A percentile compares a stretch with the other conserved stretches of the same genome.
phyloP scores from a whole-genome alignment of 352 stramenopile species.

The Phytophthora syringae region DNA sequence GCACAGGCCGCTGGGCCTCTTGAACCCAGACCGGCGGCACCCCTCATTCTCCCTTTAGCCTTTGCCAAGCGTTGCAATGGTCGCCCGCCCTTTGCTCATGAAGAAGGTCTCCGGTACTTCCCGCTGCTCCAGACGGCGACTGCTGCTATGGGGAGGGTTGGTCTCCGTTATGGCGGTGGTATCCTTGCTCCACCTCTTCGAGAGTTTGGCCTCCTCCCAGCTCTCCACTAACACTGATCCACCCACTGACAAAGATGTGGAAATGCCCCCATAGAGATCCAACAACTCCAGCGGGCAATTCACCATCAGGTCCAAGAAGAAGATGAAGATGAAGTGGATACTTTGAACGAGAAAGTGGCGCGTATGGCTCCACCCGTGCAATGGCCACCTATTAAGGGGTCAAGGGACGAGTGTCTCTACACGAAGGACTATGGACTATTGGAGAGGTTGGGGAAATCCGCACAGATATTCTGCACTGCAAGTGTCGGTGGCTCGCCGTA shows the following conservation, averaged over 20 bases:
- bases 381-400: conserved; percentile 20
- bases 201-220: conserved; percentile 17
- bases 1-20: neutral
- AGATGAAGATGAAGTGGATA: conserved; percentile 1
- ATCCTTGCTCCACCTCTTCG: conserved; percentile 21
- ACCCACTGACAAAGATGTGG: neutral
- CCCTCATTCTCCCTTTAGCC: conserved; percentile 13
- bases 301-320: conserved; percentile 16
- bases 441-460: conserved; percentile 25
- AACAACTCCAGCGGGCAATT: conserved; percentile 5
- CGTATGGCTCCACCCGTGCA: conserved; percentile 6
- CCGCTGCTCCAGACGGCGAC: conserved; percentile 14
- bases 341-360: neutral
- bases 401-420: conserved; percentile 25
- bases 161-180: conserved; percentile 23
- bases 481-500: conserved; percentile 16
- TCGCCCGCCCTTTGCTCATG: conserved; percentile 6
- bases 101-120: conserved; percentile 7
- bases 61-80: conserved; percentile 6
- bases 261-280: conserved; percentile 17
- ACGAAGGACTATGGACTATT: conserved; percentile 35
- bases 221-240: neutral
- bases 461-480: conserved; percentile 19
- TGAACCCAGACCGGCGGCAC: conserved; percentile 9
- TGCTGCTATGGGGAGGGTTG: conserved; percentile 20